Base-by-base conservation (phyloP, 129 eudicot species). In the Artemisia annua region DNA sequence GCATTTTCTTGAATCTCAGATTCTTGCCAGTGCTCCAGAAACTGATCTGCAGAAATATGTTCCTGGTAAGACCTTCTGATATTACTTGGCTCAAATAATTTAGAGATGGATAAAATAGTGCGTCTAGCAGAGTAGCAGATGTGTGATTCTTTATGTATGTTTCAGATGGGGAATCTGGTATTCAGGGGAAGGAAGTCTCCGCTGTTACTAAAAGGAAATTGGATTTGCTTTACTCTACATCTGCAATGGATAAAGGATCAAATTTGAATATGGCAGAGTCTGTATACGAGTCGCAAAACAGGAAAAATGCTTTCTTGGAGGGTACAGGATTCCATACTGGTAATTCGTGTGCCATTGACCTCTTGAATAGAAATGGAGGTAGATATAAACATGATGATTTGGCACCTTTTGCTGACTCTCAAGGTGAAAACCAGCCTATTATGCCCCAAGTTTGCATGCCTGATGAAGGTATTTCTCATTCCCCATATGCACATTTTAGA, bases 81-180 rank as follows among this genome's bases (percentile, higher is more conserved):
- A 48, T 70, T 24, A 60, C 67, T 7, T 70, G 48, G 63, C 43
- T 48, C 3, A 58, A 70, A 17, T 20, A 39, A 39, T 39, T 39
- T 39, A 39, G 46, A 39, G 46, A 39, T 48, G 24, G 19, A 54
- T 51, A 19, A 65, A 39, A 15, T 19, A 43, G 17, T 15, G 20
- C 46, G 18, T 24, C 7, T 72, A 52, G 44, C 56, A n/a, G n/a
- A n/a, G n/a, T n/a, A n/a, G n/a, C n/a, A 19, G 52, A 67, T 56
- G 52, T 74, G n/a, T 65, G 30, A 83, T 39, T 67, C 77, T 7
- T 26, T 65, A 39, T 24, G 49, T 20, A 22, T 20, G 10, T 39
- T 84, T 66, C 88, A 93, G 98, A 93, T 80, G 95, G 90, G 61
- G 98, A 93, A 86, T 93, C 98, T 74, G 92, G 95, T 64, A 87